phyloP scores from a whole-genome alignment of 139 green algal species.

The Chlorella sp. region DNA sequence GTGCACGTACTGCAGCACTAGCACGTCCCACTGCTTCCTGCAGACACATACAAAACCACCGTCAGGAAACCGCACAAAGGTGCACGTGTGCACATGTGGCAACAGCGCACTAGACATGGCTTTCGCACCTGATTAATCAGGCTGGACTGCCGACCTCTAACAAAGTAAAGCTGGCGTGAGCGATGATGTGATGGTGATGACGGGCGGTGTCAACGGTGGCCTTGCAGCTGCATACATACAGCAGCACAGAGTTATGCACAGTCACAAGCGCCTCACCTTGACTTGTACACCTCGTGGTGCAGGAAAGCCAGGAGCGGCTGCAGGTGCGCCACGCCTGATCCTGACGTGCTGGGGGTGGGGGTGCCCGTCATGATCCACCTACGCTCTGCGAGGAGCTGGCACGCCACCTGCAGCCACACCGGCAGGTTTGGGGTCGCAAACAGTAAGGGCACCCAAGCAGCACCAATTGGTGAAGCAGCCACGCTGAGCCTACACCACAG shows the following conservation, averaged over 20 bases:
- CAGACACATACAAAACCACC: too few species aligned
- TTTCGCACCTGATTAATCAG: too few species aligned
- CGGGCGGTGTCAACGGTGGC: too few species aligned
- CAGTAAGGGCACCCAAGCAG: background rate
- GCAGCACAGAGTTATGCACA: background rate
- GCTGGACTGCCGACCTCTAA: too few species aligned
- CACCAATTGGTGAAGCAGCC: background rate
- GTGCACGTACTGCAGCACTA: conserved; percentile 68
- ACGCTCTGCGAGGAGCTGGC: conserved; percentile 64
- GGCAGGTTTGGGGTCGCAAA: background rate
- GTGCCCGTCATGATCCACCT: conserved; percentile 93
- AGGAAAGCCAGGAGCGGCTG: conserved; percentile 93
- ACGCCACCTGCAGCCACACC: conserved; percentile 46
- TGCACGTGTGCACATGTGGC: too few species aligned
- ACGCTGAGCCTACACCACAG: background rate
- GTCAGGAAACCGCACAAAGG: too few species aligned
- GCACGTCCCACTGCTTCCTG: conserved; percentile 43
- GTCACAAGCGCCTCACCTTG: background rate
- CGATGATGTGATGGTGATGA: too few species aligned
- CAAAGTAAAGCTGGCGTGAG: too few species aligned
- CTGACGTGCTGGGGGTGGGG: conserved; percentile 43
- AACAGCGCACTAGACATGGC: too few species aligned
- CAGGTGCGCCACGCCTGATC: conserved; percentile 41
- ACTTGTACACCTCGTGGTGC: conserved; percentile 30
- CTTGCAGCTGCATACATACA: too few species aligned